Evolutionary conservation across 2,329 filamentous ascomycete species (phyloP).

Genomic region (Cylindrodendrum hubeiense): DNA sequence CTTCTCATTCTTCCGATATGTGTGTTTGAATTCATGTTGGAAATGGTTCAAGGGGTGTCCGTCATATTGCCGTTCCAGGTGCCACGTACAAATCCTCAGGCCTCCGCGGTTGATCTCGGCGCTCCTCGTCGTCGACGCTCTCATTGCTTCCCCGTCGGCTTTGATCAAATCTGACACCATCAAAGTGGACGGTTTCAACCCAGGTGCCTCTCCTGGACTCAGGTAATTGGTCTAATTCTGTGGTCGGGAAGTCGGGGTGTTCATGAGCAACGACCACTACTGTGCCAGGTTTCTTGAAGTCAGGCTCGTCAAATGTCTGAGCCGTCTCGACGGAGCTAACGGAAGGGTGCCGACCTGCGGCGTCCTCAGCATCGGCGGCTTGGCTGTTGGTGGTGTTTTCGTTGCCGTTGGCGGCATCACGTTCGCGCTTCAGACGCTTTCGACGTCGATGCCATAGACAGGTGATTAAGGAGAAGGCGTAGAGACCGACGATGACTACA

Average conservation of each 20-base stretch:
- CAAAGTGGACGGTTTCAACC: slow-evolving; percentile 13
- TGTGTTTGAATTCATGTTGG: slow-evolving; percentile 9
- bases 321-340: slow-evolving; percentile 40
- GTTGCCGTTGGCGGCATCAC: slow-evolving; percentile 11
- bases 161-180: slow-evolving; percentile 15
- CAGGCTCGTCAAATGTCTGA: slow-evolving; percentile 33
- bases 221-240: background rate
- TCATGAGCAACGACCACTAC: slow-evolving; percentile 15
- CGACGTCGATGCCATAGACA: slow-evolving; percentile 46
- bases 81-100: slow-evolving; percentile 19
- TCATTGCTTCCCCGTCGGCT: background rate
- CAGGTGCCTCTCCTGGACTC: background rate
- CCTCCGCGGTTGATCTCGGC: background rate
- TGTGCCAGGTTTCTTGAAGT: slow-evolving; percentile 33
- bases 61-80: slow-evolving; percentile 25
- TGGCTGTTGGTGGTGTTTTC: slow-evolving; percentile 11
- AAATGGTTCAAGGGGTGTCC: background rate
- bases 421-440: slow-evolving; percentile 37
- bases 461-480: slow-evolving; percentile 43
- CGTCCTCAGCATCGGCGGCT: slow-evolving; percentile 23
- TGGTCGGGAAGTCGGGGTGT: background rate
- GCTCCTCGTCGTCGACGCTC: background rate
- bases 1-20: background rate
- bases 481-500: slow-evolving; percentile 46
- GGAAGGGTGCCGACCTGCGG: slow-evolving; percentile 34